Conservation (phyloP, 345 rosid species). For the Citrus australasica region DNA sequence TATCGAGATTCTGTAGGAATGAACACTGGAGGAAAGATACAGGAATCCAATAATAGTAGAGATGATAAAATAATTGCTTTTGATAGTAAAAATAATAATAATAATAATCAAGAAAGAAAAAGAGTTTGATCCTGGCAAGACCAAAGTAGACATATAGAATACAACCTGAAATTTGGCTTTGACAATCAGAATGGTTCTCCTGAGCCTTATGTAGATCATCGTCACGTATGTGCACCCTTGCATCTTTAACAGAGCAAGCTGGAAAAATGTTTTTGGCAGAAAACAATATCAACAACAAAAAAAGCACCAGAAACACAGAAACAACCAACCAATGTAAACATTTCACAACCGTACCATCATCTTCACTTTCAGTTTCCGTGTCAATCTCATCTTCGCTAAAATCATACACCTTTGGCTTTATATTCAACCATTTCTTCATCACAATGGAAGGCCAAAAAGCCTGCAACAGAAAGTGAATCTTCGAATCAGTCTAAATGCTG, state of each 20-base stretch:
- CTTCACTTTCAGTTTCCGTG: slow-evolving; percentile 91
- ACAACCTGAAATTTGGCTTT: slow-evolving; percentile 49
- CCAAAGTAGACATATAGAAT: slow-evolving; percentile 9
- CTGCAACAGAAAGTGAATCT: slow-evolving; percentile 33
- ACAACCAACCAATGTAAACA: background rate
- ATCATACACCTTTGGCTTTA: slow-evolving; percentile 71
- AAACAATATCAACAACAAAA: slow-evolving; percentile 12
- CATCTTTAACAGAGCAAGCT: slow-evolving; percentile 58
- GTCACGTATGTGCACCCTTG: slow-evolving; percentile 19
- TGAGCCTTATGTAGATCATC: slow-evolving; percentile 18
- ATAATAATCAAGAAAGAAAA: background rate
- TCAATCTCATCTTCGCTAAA: slow-evolving; percentile 95
- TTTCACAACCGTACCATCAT: slow-evolving; percentile 53
- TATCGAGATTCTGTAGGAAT: background rate
- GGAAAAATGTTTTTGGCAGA: slow-evolving; percentile 4
- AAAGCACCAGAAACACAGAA: background rate
- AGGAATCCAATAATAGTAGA: background rate
- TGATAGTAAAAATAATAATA: background rate
- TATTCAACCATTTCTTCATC: slow-evolving; percentile 97
- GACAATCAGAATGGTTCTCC: slow-evolving; percentile 31
- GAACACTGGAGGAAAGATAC: background rate
- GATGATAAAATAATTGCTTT: slow-evolving; percentile 1
- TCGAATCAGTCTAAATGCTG: slow-evolving; percentile 6
- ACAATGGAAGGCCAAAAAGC: slow-evolving; percentile 91
- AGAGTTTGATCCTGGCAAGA: background rate